Conservation (phyloP, 768 basidiomycete species). For the Collybia mongolica region DNA sequence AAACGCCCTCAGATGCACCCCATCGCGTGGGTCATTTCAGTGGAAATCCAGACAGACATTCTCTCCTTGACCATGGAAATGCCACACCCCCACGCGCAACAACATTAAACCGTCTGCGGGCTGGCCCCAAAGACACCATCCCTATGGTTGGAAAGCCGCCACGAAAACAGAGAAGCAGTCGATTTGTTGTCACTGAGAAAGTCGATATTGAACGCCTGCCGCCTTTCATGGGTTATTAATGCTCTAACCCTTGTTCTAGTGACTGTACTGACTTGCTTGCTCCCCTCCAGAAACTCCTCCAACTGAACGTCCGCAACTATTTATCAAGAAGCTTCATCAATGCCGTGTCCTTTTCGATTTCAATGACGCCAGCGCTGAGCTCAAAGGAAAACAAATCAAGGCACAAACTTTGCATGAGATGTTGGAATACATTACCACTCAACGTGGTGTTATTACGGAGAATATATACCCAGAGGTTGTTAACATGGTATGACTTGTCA, state of each 20-base stretch:
- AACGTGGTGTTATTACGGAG: slow-evolving; percentile 95
- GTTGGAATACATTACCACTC: slow-evolving; percentile 98
- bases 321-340: slow-evolving; percentile 93
- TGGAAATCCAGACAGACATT: slow-evolving; percentile 47
- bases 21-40: slow-evolving; percentile 39
- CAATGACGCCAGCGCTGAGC: slow-evolving; percentile 93
- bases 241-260: not conserved
- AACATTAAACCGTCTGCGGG: slow-evolving; percentile 71
- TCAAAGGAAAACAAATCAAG: slow-evolving; percentile 98
- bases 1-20: slow-evolving; percentile 49
- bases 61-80: slow-evolving; percentile 47
- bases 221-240: slow-evolving; percentile 75
- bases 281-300: slow-evolving; percentile 74
- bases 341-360: slow-evolving; percentile 98
- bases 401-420: slow-evolving; percentile 97
- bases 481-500: slow-evolving; percentile 73
- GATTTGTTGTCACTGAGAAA: slow-evolving; percentile 94
- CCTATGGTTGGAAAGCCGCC: slow-evolving; percentile 96
- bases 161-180: slow-evolving; percentile 94
- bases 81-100: slow-evolving; percentile 65
- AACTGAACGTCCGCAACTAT: slow-evolving; percentile 85
- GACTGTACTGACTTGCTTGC: slow-evolving; percentile 8
- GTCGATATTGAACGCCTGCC: slow-evolving; percentile 95
- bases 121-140: slow-evolving; percentile 93
- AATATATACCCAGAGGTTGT: slow-evolving; percentile 98